Evolutionary conservation across 2,329 filamentous ascomycete genomes (phyloP), one percentile per base, ranked within the genome.

Genomic region (Cordyceps cicadae): DNA sequence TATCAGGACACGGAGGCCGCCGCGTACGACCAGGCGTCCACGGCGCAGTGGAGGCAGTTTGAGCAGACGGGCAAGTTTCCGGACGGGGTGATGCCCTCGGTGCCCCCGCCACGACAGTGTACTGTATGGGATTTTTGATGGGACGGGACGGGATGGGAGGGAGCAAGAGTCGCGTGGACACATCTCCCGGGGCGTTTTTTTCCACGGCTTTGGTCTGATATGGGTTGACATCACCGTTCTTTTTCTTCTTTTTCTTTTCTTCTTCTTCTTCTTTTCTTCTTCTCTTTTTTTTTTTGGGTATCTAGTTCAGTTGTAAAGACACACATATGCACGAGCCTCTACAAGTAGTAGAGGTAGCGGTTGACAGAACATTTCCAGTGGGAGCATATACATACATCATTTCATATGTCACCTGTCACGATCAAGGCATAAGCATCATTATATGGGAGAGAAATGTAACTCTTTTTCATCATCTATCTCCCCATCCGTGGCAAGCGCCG

Each of bases 41-140:
- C 83, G 68, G 78, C 77, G 43, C 80, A 84, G 51, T 96, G 92
- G 75, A 76, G 78, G 62, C 78, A 81, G 50, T 86, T 92, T 69
- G 76, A 80, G 51, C 78, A 84, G 64, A 83, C 82, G 21, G 90
- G 90, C 0, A 73, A 71, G 37, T 96, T 96, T 71, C 79, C 82
- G 48, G 84, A 85, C 41, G 87, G 87, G 0, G 67, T 86, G 7
- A 88, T 96, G 76, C 92, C 92, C 0, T 80, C 88, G 66, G 75
- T 91, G 51, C 90, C 92, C 21, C 92, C 92, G 0, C 87, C 86
- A 72, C 80, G 85, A 63, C 90, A 93, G 68, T 93, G 86, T 79
- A 86, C 85, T 65, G 73, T 76, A 32, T 93, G 88, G 82, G 84
- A 90, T 69, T 86, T 93, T 67, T 92, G 72, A 55, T 26, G 29